phyloP scores from a whole-genome alignment of 129 eudicot genomes.

The Ambrosia trifida region DNA sequence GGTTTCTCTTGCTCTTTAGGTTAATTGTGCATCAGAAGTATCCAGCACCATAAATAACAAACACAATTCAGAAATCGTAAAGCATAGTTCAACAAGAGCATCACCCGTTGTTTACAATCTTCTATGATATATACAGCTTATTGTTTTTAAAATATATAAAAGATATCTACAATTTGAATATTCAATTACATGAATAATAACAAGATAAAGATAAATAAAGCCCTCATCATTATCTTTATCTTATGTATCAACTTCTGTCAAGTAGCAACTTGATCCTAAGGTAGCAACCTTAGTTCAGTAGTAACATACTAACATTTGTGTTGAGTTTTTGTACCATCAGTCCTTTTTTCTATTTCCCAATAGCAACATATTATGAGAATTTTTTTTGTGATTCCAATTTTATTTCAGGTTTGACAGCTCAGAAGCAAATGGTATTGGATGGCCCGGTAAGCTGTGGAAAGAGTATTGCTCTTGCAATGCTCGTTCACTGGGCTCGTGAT shows the following conservation, averaged over 20 bases:
- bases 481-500: conserved; percentile 92
- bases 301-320: not conserved
- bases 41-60: not conserved
- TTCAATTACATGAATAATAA: not conserved
- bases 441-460: conserved; percentile 91
- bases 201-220: not conserved
- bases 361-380: not conserved
- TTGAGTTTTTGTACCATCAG: not conserved
- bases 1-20: not conserved
- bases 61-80: not conserved
- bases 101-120: not conserved
- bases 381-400: conserved; percentile 8
- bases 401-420: conserved; percentile 58
- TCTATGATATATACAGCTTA: not conserved
- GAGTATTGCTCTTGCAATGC: conserved; percentile 95
- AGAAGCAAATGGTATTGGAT: conserved; percentile 82
- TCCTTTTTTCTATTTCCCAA: not conserved
- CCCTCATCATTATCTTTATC: not conserved
- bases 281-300: not conserved
- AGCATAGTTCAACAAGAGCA: not conserved
- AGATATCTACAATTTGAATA: not conserved
- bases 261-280: not conserved
- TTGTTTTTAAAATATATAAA: not conserved
- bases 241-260: not conserved
- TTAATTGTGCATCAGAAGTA: not conserved